Percentiles rank a stretch among this genome's conserved stretches.
Evolutionary conservation across 495 filamentous ascomycete species (phyloP).

Genomic region (Aspergillus funiculosus): DNA sequence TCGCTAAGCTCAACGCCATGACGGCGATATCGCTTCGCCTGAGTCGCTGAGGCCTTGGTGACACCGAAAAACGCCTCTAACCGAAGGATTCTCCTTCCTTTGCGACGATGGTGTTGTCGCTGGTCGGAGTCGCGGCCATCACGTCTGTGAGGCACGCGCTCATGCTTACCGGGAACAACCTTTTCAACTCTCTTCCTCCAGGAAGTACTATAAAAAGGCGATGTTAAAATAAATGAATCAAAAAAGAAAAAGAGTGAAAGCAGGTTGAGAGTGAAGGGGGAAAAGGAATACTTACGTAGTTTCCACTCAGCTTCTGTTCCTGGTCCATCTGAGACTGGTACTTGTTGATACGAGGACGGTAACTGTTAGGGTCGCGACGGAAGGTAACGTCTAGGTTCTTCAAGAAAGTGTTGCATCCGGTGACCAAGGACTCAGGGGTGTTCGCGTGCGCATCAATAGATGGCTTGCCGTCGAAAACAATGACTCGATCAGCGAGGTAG

Average conservation of each 20-base stretch:
- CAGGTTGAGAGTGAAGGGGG: too few relatives aligned
- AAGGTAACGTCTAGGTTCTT: slow-evolving; percentile 96
- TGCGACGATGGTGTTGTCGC: slow-evolving; percentile 33
- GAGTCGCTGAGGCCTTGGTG: slow-evolving; percentile 39
- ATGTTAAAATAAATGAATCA: not conserved
- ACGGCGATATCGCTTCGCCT: slow-evolving; percentile 21
- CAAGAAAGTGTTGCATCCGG: slow-evolving; percentile 94
- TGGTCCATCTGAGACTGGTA: slow-evolving; percentile 89
- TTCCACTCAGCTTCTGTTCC: slow-evolving; percentile 89
- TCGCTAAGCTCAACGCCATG: slow-evolving; percentile 29
- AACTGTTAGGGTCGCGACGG: slow-evolving; percentile 94
- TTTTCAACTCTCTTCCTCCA: slow-evolving; percentile 84
- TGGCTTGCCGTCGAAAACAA: slow-evolving; percentile 93
- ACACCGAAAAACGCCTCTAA: slow-evolving; percentile 41
- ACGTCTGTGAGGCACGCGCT: slow-evolving; percentile 37
- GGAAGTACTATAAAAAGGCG: slow-evolving; percentile 60
- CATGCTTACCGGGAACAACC: slow-evolving; percentile 46
- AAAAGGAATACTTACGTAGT: slow-evolving; percentile 69
- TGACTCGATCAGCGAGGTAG: slow-evolving; percentile 95
- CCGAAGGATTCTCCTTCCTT: slow-evolving; percentile 31
- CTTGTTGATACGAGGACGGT: slow-evolving; percentile 97
- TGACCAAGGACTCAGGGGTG: slow-evolving; percentile 82
- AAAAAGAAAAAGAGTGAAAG: not conserved
- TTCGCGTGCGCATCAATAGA: slow-evolving; percentile 85
- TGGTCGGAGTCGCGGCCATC: slow-evolving; percentile 41